phyloP scores from a whole-genome alignment of 257 asterid genomes.

The Galeopsis tetrahit region DNA sequence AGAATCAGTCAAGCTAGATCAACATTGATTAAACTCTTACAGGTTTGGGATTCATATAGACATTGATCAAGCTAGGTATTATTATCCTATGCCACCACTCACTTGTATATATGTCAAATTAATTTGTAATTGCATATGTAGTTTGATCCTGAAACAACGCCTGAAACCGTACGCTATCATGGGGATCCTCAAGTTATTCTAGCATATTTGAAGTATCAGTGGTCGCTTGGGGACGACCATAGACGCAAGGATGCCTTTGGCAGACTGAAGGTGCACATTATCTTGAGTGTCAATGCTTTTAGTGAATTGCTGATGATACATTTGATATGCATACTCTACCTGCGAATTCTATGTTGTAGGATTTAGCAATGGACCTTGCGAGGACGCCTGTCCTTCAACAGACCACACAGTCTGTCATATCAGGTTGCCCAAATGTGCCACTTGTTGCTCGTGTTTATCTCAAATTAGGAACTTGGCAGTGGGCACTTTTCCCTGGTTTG shows the following conservation, averaged over 20 bases:
- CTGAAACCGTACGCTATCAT: conserved; percentile 77
- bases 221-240: conserved; percentile 98
- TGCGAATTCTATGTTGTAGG: conserved; percentile 54
- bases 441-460: conserved; percentile 89
- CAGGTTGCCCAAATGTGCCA: conserved; percentile 68
- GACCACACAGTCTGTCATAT: conserved; percentile 58
- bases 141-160: conserved; percentile 95
- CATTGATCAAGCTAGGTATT: conserved; percentile 5
- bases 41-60: conserved; percentile 54
- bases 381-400: conserved; percentile 67
- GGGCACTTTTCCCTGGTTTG: conserved; percentile 91
- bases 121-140: conserved; percentile 37
- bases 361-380: conserved; percentile 84
- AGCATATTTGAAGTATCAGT: conserved; percentile 92
- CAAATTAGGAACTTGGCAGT: conserved; percentile 88
- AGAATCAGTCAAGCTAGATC: conserved; percentile 97
- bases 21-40: conserved; percentile 85
- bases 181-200: conserved; percentile 98
- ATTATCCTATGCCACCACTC: conserved; percentile 20
- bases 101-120: conserved; percentile 22
- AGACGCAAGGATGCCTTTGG: conserved; percentile 87
- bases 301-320: conserved; percentile 1
- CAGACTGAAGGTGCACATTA: conserved; percentile 75
- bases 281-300: conserved; percentile 18
- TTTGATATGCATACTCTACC: conserved; percentile 21